A percentile compares a stretch with the other conserved stretches of the same genome.
Evolutionary conservation across 305 asterid genomes (phyloP).

Genomic region (Stenogyne calaminthoides): DNA sequence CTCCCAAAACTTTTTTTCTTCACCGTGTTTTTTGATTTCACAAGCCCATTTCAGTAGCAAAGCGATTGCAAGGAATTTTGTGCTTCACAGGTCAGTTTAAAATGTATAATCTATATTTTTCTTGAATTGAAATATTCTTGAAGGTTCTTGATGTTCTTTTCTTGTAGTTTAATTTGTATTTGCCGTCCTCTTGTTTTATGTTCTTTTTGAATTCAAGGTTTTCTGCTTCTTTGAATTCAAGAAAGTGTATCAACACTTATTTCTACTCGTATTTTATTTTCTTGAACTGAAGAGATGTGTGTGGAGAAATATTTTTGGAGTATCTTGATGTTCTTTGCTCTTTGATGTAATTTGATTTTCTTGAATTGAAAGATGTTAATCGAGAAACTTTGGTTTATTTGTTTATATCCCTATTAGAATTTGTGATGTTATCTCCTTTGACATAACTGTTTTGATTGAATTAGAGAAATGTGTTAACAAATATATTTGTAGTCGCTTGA

Average conservation of each 20-base stretch:
- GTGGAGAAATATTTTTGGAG: no score
- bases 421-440: background rate
- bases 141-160: no score
- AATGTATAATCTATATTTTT: background rate
- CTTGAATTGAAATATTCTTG: background rate
- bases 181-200: no score
- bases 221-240: no score
- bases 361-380: background rate
- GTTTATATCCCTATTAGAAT: background rate
- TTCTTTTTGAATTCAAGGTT: no score
- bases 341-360: background rate
- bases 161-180: no score
- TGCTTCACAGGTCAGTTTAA: slow-evolving; percentile 46
- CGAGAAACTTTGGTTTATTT: background rate
- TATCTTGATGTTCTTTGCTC: no score
- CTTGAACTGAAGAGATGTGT: no score
- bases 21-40: slow-evolving; percentile 27
- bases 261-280: no score
- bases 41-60: slow-evolving; percentile 19
- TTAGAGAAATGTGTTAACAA: background rate
- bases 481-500: slow-evolving; percentile 10
- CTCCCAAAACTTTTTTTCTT: slow-evolving; percentile 28
- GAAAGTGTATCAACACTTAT: no score
- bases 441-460: background rate
- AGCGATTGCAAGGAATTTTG: slow-evolving; percentile 17